A percentile compares a stretch with the other conserved stretches of the same genome.
These are phyloP conservation scores for Irpex rosettiformis DNA, from an alignment of 1,284 basidiomycete genomes.

Conservation along the genomic window DNA sequence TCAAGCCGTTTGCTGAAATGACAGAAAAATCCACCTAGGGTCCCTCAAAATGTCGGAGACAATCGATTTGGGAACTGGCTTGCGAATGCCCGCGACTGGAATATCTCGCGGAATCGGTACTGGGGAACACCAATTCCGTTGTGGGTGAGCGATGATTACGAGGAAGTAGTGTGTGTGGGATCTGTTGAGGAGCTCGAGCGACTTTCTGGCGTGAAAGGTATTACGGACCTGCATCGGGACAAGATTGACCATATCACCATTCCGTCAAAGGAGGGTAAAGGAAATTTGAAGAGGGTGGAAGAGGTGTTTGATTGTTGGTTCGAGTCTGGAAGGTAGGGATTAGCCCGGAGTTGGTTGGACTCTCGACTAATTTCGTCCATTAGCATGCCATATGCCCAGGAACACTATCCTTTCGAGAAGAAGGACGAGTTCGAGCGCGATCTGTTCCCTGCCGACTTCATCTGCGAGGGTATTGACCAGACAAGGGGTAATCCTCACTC, in stretches of 20 bases:
- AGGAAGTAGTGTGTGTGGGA: conserved; percentile 89
- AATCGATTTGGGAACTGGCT: conserved; percentile 97
- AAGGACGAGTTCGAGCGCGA: conserved; percentile 76
- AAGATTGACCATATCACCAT: conserved; percentile 97
- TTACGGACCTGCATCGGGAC: conserved; percentile 94
- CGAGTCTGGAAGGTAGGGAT: conserved; percentile 90
- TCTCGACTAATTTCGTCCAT: not conserved
- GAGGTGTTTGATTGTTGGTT: conserved; percentile 99
- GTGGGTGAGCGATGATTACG: conserved; percentile 92
- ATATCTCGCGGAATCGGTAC: conserved; percentile 97
- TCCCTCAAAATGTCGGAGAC: conserved; percentile 88
- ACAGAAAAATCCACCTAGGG: conserved; percentile 45
- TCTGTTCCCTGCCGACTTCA: conserved; percentile 96
- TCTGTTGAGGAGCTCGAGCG: conserved; percentile 89
- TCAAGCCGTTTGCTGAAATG: too few relatives aligned
- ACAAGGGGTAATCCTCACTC: conserved; percentile 45
- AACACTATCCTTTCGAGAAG: conserved; percentile 98
- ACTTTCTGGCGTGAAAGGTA: conserved; percentile 81
- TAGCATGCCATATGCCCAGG: conserved; percentile 98
- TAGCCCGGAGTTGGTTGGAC: not conserved
- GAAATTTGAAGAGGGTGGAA: conserved; percentile 82
- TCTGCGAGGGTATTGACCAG: conserved; percentile 96
- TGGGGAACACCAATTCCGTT: conserved; percentile 99
- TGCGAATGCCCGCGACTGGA: conserved; percentile 98
- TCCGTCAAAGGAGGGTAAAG: conserved; percentile 90